A percentile compares a stretch with the other conserved stretches of the same genome.
phyloP scores from a whole-genome alignment of 1,284 basidiomycete genomes.

The Coniferiporia sulphurascens region DNA sequence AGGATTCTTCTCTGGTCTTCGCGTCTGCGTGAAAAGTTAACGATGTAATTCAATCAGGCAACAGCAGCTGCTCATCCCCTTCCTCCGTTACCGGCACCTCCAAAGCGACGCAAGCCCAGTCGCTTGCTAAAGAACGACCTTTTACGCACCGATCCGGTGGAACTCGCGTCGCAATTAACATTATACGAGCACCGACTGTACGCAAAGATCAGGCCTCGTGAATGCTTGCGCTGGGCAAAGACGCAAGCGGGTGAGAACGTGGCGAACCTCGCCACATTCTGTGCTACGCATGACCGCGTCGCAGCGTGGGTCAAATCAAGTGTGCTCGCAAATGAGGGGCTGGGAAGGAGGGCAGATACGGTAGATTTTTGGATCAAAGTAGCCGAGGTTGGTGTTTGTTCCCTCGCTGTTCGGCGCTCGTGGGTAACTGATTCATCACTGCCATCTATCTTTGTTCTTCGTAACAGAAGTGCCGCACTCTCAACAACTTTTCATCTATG shows the following conservation, averaged over 20 bases:
- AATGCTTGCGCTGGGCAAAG: constrained; percentile 55
- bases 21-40: not conserved
- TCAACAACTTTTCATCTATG: constrained; percentile 67
- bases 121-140: constrained; percentile 47
- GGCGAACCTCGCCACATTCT: constrained; percentile 50
- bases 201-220: constrained; percentile 50
- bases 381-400: constrained; percentile 51
- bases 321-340: constrained; percentile 46
- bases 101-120: constrained; percentile 22
- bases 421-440: not conserved
- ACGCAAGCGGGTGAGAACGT: constrained; percentile 34
- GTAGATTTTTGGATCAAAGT: constrained; percentile 73
- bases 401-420: not conserved
- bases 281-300: constrained; percentile 55
- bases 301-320: constrained; percentile 61
- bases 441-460: constrained; percentile 6
- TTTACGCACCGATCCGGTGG: constrained; percentile 44
- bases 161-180: constrained; percentile 61
- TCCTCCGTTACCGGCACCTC: constrained; percentile 20
- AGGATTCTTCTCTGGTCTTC: not conserved
- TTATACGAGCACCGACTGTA: constrained; percentile 57
- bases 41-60: not conserved
- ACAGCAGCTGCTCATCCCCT: not conserved
- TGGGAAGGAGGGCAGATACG: constrained; percentile 51
- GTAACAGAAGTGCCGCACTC: constrained; percentile 54